phyloP scores from a whole-genome alignment of 2,329 filamentous ascomycete genomes.

The Aspergillus sp. region DNA sequence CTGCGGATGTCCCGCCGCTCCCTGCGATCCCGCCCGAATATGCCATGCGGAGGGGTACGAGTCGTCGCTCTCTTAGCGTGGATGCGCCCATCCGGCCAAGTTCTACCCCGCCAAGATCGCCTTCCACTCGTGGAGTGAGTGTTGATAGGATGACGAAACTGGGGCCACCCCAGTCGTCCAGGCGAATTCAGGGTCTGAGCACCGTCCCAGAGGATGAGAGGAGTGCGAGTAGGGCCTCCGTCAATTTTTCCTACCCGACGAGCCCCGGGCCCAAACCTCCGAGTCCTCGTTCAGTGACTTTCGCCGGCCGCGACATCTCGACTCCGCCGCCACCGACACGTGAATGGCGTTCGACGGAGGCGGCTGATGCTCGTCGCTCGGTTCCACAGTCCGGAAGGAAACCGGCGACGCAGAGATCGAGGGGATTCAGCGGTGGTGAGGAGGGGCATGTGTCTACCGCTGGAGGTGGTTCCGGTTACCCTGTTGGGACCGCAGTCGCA shows the following conservation, averaged over 20 bases:
- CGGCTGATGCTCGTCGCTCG: slow-evolving; percentile 4
- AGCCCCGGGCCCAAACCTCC: slow-evolving; percentile 34
- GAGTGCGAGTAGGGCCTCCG: slow-evolving; percentile 32
- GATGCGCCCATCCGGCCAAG: slow-evolving; percentile 41
- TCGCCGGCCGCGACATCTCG: slow-evolving; percentile 10
- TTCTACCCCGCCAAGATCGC: slow-evolving; percentile 31
- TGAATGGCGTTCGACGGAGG: slow-evolving; percentile 15
- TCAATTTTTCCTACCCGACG: slow-evolving; percentile 42
- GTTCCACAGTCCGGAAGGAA: background rate
- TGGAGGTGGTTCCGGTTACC: slow-evolving; percentile 18
- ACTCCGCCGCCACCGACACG: slow-evolving; percentile 8
- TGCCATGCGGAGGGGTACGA: slow-evolving; percentile 19
- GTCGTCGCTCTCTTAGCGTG: slow-evolving; percentile 42
- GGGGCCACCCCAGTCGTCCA: slow-evolving; percentile 5
- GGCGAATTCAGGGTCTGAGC: slow-evolving; percentile 13
- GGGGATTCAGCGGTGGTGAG: slow-evolving; percentile 11
- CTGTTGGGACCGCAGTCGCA: slow-evolving; percentile 21
- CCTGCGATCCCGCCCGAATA: slow-evolving; percentile 57
- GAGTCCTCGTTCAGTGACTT: slow-evolving; percentile 9
- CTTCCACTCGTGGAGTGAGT: slow-evolving; percentile 30
- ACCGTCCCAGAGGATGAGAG: slow-evolving; percentile 30
- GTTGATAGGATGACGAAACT: slow-evolving; percentile 24
- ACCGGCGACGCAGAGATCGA: slow-evolving; percentile 18
- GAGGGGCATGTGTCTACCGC: slow-evolving; percentile 2
- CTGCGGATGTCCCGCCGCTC: slow-evolving; percentile 56